Evolutionary conservation across 768 basidiomycete genomes (phyloP).

Genomic region (Suillus sp.): DNA sequence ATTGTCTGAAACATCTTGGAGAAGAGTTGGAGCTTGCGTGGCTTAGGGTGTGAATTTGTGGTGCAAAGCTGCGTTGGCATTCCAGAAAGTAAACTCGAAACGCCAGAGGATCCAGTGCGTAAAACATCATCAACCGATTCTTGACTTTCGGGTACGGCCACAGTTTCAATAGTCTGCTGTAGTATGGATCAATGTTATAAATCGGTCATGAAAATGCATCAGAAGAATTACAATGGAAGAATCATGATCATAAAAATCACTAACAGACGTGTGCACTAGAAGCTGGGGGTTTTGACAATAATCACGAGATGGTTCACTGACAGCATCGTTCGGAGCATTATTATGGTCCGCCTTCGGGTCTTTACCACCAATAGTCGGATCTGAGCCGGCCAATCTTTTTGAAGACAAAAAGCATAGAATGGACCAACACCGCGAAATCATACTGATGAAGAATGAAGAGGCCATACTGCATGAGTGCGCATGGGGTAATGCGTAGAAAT

Average conservation of each 20-base stretch:
- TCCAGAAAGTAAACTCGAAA: background rate
- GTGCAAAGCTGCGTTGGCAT: background rate
- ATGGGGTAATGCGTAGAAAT: background rate
- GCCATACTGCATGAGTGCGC: background rate
- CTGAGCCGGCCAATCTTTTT: background rate
- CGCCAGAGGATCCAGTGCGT: background rate
- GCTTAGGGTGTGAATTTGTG: background rate
- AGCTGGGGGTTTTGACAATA: background rate
- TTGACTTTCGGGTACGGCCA: too few relatives aligned
- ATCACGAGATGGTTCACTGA: background rate
- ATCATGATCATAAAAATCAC: background rate
- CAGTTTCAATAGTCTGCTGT: background rate
- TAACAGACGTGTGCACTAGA: background rate
- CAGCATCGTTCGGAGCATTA: background rate
- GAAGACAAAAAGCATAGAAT: background rate
- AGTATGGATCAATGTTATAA: background rate
- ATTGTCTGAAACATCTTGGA: background rate
- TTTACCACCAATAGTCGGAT: background rate
- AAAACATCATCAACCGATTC: background rate
- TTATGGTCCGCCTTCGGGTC: background rate
- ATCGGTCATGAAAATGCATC: background rate
- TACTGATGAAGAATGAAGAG: background rate
- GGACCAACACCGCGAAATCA: background rate
- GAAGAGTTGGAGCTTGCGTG: background rate
- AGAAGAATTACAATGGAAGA: background rate